Percentiles rank a stretch among this genome's conserved stretches.
phyloP scores from a whole-genome alignment of 768 basidiomycete species.

The Rhodotorula kratochvilovae region DNA sequence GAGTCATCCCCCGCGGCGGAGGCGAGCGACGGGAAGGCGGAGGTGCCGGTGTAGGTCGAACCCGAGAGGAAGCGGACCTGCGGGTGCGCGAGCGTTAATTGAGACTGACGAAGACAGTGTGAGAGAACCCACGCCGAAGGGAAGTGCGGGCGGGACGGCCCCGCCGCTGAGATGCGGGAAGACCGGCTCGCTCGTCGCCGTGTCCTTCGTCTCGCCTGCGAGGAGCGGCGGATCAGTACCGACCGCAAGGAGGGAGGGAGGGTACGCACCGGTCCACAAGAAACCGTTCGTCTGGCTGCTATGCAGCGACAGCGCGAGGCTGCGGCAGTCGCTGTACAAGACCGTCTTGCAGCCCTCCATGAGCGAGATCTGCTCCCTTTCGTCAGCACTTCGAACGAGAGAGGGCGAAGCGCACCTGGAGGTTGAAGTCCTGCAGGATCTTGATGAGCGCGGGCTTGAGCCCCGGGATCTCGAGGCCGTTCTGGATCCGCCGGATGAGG shows the following conservation, averaged over 20 bases:
- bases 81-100: not conserved
- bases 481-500: slow-evolving; percentile 87
- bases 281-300: slow-evolving; percentile 74
- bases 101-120: not conserved
- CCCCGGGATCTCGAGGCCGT: slow-evolving; percentile 92
- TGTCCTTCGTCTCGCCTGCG: slow-evolving; percentile 33
- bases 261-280: slow-evolving; percentile 60
- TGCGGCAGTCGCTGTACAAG: slow-evolving; percentile 72
- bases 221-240: no score
- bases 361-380: slow-evolving; percentile 62
- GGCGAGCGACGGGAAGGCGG: slow-evolving; percentile 36
- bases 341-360: slow-evolving; percentile 88
- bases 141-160: slow-evolving; percentile 9
- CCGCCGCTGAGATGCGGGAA: slow-evolving; percentile 34
- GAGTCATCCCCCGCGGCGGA: not conserved
- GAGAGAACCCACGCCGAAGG: slow-evolving; percentile 24
- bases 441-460: slow-evolving; percentile 91
- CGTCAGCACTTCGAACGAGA: no score
- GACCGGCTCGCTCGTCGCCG: slow-evolving; percentile 30
- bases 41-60: slow-evolving; percentile 28
- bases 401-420: slow-evolving; percentile 54
- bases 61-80: slow-evolving; percentile 41
- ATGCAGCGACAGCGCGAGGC: slow-evolving; percentile 65
- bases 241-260: not conserved
- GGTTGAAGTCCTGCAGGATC: slow-evolving; percentile 91